Evolutionary conservation across 768 basidiomycete species (phyloP), one percentile per base, ranked within the genome.

Genomic region (Auriscalpium microsporum): DNA sequence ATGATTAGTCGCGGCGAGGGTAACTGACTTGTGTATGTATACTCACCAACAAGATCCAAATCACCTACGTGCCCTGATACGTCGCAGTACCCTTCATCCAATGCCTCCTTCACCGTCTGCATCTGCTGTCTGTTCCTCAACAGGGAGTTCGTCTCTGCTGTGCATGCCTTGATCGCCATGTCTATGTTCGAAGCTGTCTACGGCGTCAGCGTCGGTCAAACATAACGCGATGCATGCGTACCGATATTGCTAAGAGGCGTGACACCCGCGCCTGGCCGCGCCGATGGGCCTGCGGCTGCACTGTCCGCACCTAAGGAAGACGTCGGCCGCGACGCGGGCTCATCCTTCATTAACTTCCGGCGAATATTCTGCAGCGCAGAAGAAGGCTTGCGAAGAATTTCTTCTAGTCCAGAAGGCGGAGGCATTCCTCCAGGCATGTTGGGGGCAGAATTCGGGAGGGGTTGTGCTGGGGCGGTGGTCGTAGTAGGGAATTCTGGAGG

Each of bases 81-180:
- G 67, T 93, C 90, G 59, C 90, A 92, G 63, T 92, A 93, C 3
- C 87, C 85, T 58, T 90, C 87, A 58, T 88, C 75, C n/a, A 87
- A 64, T 8, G 82, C 82, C 64, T 90, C 89, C 60, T 80, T 85
- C 35, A 94, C 79, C 48, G 76, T 72, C 56, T 80, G 79, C 84
- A 90, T 86, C 44, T 81, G 74, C 64, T 84, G 75, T 47, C 81
- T 71, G 64, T 87, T 89, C 50, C 74, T 75, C 10, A 93, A 64
- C 14, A 87, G 63, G 50, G 80, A 75, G 7, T 76, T 75, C 21
- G 78, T 78, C 69, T 93, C 90, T 5, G 80, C 78, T 48, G 78
- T 77, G 63, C 90, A 93, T 1, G 86, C 87, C 48, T 87, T 85
- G 55, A 87, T 89, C 7, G 77, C 75, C 16, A 78, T 83, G 77